These are phyloP conservation scores for Alternaria viburni DNA, from an alignment of 2,329 filamentous ascomycete genomes.

Conservation along the genomic window DNA sequence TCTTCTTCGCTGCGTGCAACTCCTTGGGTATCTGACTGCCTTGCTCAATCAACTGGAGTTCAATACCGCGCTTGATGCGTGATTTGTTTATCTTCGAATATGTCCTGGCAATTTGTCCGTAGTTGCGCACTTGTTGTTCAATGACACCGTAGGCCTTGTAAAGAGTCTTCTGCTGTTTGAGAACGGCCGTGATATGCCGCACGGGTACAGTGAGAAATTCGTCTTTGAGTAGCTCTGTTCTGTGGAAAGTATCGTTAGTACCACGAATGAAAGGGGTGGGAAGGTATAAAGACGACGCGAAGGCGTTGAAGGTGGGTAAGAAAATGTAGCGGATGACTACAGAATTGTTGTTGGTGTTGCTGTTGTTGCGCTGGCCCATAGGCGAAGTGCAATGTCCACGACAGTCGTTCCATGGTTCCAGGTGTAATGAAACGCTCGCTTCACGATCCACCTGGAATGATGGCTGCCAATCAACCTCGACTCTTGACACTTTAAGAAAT, in stretches of 20 bases:
- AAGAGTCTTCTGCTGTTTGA: conserved; percentile 43
- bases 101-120: conserved; percentile 14
- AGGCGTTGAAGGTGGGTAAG: not conserved
- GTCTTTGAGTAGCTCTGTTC: conserved; percentile 48
- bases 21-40: conserved; percentile 41
- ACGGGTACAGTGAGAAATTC: conserved; percentile 50
- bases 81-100: conserved; percentile 30
- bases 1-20: conserved; percentile 39
- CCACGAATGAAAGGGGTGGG: not conserved
- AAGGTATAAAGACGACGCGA: not conserved
- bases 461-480: not conserved
- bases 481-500: not conserved
- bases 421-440: not conserved
- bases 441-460: conserved; percentile 5
- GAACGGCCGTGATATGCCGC: conserved; percentile 41
- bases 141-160: conserved; percentile 49
- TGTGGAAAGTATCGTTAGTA: conserved; percentile 21
- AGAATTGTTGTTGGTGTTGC: not conserved
- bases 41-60: conserved; percentile 24
- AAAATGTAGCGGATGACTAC: not conserved
- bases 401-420: conserved; percentile 4
- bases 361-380: not conserved
- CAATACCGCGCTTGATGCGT: conserved; percentile 25
- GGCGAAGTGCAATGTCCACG: not conserved
- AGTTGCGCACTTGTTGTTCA: conserved; percentile 34